Conservation (phyloP, 208 protist species). For the Trypanosoma rangeli region DNA sequence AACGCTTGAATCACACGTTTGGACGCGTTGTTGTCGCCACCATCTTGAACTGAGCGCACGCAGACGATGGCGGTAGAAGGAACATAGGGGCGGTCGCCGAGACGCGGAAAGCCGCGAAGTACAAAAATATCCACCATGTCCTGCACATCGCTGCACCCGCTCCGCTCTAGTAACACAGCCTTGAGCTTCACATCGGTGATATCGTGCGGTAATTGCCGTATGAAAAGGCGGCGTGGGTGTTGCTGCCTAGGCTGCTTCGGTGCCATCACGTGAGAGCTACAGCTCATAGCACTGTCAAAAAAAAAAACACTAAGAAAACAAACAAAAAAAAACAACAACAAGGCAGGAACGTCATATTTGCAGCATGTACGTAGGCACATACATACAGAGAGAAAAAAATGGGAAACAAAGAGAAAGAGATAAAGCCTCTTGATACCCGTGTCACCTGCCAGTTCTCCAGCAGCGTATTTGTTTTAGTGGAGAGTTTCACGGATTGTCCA, state of each 20-base stretch:
- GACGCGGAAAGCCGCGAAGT: constrained; percentile 1
- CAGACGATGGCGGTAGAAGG: constrained; percentile 12
- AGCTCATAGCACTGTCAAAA: not conserved
- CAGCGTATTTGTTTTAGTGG: not conserved
- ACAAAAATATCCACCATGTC: constrained; percentile 3
- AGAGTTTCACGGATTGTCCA: not conserved
- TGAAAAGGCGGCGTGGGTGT: constrained; percentile 7
- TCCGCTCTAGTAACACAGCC: not conserved
- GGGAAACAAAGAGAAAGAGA: too few species aligned
- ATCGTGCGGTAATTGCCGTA: constrained; percentile 23
- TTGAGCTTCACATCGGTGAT: constrained; percentile 4
- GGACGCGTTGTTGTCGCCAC: not conserved
- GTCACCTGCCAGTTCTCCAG: too few species aligned
- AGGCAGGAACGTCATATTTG: not conserved
- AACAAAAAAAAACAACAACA: constrained; percentile 8
- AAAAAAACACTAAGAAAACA: not conserved
- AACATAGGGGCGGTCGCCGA: not conserved
- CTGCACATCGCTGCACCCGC: not conserved
- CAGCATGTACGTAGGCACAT: not conserved
- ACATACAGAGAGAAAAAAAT: not conserved
- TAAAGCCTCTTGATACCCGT: too few species aligned
- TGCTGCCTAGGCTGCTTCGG: not conserved
- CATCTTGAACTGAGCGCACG: not conserved
- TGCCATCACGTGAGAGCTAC: constrained; percentile 2
- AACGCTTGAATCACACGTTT: not conserved